phyloP scores from a whole-genome alignment of 1,284 basidiomycete genomes.

The Chalciporus sp. region DNA sequence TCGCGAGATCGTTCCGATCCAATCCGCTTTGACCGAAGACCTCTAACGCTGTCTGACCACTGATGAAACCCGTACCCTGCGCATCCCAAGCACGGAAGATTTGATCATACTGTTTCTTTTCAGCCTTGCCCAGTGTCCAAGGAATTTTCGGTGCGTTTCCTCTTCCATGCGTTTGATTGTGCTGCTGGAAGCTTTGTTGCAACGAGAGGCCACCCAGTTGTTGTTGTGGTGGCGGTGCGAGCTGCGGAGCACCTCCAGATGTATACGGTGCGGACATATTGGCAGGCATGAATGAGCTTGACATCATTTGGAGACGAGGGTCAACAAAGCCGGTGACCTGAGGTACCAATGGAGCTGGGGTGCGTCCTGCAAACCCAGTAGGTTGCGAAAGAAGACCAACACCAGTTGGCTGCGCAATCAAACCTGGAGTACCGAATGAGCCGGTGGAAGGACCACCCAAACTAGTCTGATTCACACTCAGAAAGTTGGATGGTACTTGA shows the following conservation, averaged over 20 bases:
- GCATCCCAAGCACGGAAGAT: constrained; percentile 98
- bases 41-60: constrained; percentile 83
- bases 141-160: constrained; percentile 73
- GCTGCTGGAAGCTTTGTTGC: constrained; percentile 79
- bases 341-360: constrained; percentile 58
- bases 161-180: constrained; percentile 76
- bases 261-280: constrained; percentile 65
- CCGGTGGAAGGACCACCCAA: constrained; percentile 11
- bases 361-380: constrained; percentile 51
- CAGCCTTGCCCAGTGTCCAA: constrained; percentile 87
- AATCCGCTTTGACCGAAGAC: constrained; percentile 96
- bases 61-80: constrained; percentile 84
- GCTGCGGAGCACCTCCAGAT: constrained; percentile 65
- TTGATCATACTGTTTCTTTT: constrained; percentile 96
- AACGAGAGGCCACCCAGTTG: constrained; percentile 54
- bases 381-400: constrained; percentile 23
- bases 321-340: constrained; percentile 86
- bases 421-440: constrained; percentile 10
- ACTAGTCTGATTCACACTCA: constrained; percentile 42
- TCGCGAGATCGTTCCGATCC: constrained; percentile 87
- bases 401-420: constrained; percentile 21
- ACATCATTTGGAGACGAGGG: constrained; percentile 84
- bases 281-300: constrained; percentile 83
- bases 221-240: constrained; percentile 60
- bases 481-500: constrained; percentile 50